A percentile compares a stretch with the other conserved stretches of the same genome.
Evolutionary conservation across 345 rosid species (phyloP).

Genomic region (Salix exigua): DNA sequence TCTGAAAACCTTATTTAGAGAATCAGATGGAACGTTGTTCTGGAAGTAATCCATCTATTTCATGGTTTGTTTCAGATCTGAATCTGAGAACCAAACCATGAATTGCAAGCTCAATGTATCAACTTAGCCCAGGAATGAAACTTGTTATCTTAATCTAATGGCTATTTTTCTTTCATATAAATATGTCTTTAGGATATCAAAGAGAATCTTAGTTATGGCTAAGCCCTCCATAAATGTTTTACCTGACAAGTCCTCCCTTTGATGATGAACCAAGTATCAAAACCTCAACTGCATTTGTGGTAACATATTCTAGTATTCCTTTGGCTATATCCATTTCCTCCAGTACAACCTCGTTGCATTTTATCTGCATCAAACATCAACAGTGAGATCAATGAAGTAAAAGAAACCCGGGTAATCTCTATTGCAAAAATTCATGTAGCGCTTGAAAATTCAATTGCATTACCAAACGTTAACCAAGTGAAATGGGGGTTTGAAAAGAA

Average conservation of each 20-base stretch:
- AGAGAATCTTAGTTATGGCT: not conserved
- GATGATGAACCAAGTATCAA: slow-evolving; percentile 60
- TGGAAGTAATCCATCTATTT: not conserved
- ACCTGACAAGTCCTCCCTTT: slow-evolving; percentile 61
- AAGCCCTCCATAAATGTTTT: not conserved
- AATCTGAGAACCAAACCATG: not conserved
- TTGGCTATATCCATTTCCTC: slow-evolving; percentile 53
- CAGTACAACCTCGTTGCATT: slow-evolving; percentile 48
- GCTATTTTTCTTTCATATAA: not conserved
- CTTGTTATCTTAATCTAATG: not conserved
- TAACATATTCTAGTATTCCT: slow-evolving; percentile 51
- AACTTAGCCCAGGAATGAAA: not conserved
- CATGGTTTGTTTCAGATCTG: not conserved
- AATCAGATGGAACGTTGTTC: not conserved
- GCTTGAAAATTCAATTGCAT: not conserved
- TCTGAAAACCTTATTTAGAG: not conserved
- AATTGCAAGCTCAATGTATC: not conserved
- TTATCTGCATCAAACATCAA: slow-evolving; percentile 38
- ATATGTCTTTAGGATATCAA: not conserved
- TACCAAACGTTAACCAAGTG: not conserved
- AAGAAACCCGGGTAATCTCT: not conserved
- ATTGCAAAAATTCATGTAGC: not conserved
- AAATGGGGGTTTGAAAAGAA: not conserved
- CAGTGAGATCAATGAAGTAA: not conserved
- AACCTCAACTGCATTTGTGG: slow-evolving; percentile 27